Evolutionary conservation across 2,329 filamentous ascomycete species (phyloP), one percentile per base, ranked within the genome.

Genomic region (Graphilbum sp.): DNA sequence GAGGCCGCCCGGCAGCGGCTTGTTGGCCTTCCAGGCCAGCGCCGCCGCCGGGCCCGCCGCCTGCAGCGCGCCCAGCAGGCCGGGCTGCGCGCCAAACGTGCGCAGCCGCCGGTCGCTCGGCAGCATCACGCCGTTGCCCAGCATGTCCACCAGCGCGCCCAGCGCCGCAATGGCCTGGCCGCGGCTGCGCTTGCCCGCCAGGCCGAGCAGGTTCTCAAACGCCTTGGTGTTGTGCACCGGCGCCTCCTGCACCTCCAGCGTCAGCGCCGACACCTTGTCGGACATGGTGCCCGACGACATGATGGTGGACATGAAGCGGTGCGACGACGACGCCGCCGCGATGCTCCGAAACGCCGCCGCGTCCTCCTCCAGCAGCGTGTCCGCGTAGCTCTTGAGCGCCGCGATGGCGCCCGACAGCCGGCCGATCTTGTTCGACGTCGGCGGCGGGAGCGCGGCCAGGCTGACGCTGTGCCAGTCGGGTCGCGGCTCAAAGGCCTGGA

Each of bases 281-380:
- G 86, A 92, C 49, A 96, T 72, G 10, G 92, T 98, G 65, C 90
- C 90, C 2, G 87, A 92, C 10, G 85, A 67, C 83, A 96, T 95
- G 55, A 98, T 95, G 16, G 86, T 93, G 2, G 87, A 84, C 66
- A 96, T 78, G 64, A 98, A 98, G 56, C 87, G 93, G 58, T 92
- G 82, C 31, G 87, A 88, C 3, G 88, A 90, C 20, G 84, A 85
- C 36, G 83, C 75, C 7, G 82, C 75, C 40, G 81, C 63, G 47
- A 84, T 78, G 20, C 75, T 72, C 39, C 69, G 68, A 59, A 95
- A 98, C 34, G 72, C 65, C 31, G 72, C 67, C 43, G 80, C 80
- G 53, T 98, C 90, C 20, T 74, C 66, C 38, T 92, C 77, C 17
- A 96, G 63, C 7, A 96, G 65, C 10, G 69, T 65, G 43, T 74